Percentiles rank a stretch among this genome's conserved stretches.
phyloP scores from a whole-genome alignment of 257 asterid species.

The Sherardia arvensis region DNA sequence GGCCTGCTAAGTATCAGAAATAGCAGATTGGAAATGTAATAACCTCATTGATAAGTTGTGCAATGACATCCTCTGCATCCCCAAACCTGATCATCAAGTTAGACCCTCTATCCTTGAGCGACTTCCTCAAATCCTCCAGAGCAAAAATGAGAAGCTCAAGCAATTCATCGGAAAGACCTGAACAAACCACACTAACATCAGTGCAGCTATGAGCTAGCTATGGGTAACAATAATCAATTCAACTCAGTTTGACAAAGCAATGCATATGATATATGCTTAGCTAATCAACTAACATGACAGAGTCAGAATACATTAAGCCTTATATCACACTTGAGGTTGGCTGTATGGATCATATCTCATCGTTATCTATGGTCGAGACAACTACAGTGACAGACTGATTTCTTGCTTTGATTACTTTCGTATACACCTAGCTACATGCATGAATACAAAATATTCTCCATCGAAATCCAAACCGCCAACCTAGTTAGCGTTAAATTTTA shows the following conservation, averaged over 20 bases:
- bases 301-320: background rate
- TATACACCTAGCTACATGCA: background rate
- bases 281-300: background rate
- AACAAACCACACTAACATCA: conserved; percentile 5
- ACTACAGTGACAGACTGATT: background rate
- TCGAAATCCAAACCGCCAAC: background rate
- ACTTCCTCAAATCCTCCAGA: conserved; percentile 61
- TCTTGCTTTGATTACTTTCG: background rate
- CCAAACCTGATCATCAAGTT: conserved; percentile 82
- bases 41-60: conserved; percentile 56
- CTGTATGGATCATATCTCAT: background rate
- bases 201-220: background rate
- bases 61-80: conserved; percentile 54
- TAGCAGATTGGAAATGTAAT: conserved; percentile 25
- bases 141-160: conserved; percentile 66
- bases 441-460: background rate
- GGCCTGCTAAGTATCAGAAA: conserved; percentile 21
- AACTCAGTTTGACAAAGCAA: background rate
- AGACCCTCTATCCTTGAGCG: conserved; percentile 61
- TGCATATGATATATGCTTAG: background rate
- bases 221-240: background rate
- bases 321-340: background rate
- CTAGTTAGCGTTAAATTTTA: background rate
- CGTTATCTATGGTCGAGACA: background rate
- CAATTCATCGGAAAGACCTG: conserved; percentile 81